These are phyloP conservation scores for Daldinia sp. DNA, from an alignment of 2,329 filamentous ascomycete genomes.

Conservation along the genomic window DNA sequence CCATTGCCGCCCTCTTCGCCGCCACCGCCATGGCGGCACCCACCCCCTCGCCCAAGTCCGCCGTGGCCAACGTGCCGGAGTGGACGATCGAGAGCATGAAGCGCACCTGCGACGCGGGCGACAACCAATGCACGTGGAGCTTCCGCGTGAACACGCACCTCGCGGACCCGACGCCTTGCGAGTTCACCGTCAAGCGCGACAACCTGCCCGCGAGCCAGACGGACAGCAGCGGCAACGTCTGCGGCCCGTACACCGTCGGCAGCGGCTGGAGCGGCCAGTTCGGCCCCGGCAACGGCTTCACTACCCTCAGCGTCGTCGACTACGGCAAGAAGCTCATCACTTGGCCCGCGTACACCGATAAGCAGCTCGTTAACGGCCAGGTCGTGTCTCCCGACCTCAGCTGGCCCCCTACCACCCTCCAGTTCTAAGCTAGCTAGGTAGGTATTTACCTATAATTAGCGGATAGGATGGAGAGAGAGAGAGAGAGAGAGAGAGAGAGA, in stretches of 20 bases:
- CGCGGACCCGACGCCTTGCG: slow-evolving; percentile 52
- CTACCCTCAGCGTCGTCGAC: slow-evolving; percentile 64
- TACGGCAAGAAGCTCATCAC: slow-evolving; percentile 58
- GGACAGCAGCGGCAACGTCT: slow-evolving; percentile 55
- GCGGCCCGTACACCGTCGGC: slow-evolving; percentile 64
- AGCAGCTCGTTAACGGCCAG: slow-evolving; percentile 58
- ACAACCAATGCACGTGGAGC: slow-evolving; percentile 57
- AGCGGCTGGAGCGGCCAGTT: slow-evolving; percentile 69
- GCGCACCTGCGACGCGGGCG: slow-evolving; percentile 55
- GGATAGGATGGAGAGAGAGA: background rate
- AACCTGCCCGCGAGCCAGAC: slow-evolving; percentile 53
- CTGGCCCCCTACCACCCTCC: slow-evolving; percentile 41
- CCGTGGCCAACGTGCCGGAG: slow-evolving; percentile 50
- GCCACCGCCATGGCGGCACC: slow-evolving; percentile 48
- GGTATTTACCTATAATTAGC: background rate
- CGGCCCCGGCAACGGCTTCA: slow-evolving; percentile 65
- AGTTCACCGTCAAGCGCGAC: slow-evolving; percentile 53
- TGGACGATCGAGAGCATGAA: slow-evolving; percentile 57
- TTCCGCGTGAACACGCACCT: slow-evolving; percentile 57
- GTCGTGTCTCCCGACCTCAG: slow-evolving; percentile 61
- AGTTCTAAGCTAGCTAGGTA: slow-evolving; percentile 28
- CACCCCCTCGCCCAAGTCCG: slow-evolving; percentile 40
- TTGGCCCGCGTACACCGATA: slow-evolving; percentile 67
- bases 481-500: background rate
- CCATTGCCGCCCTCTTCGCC: slow-evolving; percentile 48